Evolutionary conservation across 306 rosid species (phyloP), one percentile per base, ranked within the genome.

Genomic region (Calophaca sinica): DNA sequence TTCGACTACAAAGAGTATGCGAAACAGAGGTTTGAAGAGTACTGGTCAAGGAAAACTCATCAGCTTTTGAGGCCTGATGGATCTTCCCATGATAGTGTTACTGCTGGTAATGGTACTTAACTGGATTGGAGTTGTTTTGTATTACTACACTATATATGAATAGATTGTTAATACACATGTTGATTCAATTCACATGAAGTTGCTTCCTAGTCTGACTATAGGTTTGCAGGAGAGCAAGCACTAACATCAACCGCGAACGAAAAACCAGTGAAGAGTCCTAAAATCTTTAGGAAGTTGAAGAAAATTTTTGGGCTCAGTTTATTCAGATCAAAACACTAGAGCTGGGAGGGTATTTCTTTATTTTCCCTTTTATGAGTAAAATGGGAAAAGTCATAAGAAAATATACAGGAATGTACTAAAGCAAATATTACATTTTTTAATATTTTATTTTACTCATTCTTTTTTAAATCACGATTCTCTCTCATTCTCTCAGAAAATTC

Each of bases 1-100:
- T 93, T 93, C 20, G 86, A 88, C 75, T 93, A 88, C 76, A 77
- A 61, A 61, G 93, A 88, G 67, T 93, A 93, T 72, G 98, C 98
- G 4, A 78, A 81, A 67, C 96, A 93, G 74, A 86, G 98, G 83
- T 86, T 88, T 54, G 77, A 90, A 29, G 90, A 87, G 46, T 90
- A 88, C 58, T 88, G 89, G 98, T 66, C 63, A 68, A 88, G 73
- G 82, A 90, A 84, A 69, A 74, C 42, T 41, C 12, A 4, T 65
- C 0, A 20, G 26, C 70, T 88, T 51, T 60, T 88, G 72, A 77
- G 79, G 45, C 74, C 73, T 50, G 10, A 58, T 70, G 80, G 7
- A 54, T 68, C 76, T 33, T 85, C 79, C 45, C 3, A 57, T n/a
- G 60, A 62, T 54, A 53, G 12, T 44, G 75, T 5, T n/a, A 45